Conservation (phyloP, 2,329 filamentous ascomycete genomes). For the Aureobasidium sp. region DNA sequence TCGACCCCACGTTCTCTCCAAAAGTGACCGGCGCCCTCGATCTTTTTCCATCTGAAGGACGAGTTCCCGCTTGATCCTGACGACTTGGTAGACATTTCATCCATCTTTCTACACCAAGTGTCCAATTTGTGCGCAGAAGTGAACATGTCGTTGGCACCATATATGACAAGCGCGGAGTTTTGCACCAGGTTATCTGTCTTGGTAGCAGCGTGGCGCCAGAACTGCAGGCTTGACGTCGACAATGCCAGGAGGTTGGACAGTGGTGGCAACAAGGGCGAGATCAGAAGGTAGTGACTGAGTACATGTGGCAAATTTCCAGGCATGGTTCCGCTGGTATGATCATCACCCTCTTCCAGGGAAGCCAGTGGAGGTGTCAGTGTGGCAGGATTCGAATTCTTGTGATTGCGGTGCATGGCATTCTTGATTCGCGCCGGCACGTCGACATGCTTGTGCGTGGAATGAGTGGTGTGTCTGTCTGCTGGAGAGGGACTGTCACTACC, state of each 20-base stretch:
- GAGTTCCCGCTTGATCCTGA: conserved; percentile 19
- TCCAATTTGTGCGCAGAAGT: conserved; percentile 58
- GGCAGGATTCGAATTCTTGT: neutral
- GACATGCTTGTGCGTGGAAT: conserved; percentile 18
- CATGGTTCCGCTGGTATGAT: conserved; percentile 23
- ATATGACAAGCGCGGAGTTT: conserved; percentile 61
- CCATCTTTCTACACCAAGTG: conserved; percentile 57
- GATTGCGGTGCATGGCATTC: conserved; percentile 26
- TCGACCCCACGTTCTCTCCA: conserved; percentile 38
- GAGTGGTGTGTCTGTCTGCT: neutral
- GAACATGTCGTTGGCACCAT: conserved; percentile 69
- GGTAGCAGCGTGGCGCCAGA: conserved; percentile 19
- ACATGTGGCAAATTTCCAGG: conserved; percentile 17
- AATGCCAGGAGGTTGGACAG: conserved; percentile 31
- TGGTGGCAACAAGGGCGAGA: conserved; percentile 43
- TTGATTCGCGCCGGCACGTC: conserved; percentile 26
- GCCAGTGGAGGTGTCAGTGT: neutral
- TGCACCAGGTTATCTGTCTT: conserved; percentile 37
- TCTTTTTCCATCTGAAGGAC: conserved; percentile 37
- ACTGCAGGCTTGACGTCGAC: conserved; percentile 22
- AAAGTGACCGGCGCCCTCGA: conserved; percentile 47
- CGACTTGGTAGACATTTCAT: conserved; percentile 18
- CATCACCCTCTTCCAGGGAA: neutral
- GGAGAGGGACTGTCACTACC: conserved; percentile 32
- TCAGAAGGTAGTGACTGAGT: conserved; percentile 36